These are phyloP conservation scores for Cenchrus americanus DNA, from an alignment of 176 grass and related monocot species.

Conservation along the genomic window DNA sequence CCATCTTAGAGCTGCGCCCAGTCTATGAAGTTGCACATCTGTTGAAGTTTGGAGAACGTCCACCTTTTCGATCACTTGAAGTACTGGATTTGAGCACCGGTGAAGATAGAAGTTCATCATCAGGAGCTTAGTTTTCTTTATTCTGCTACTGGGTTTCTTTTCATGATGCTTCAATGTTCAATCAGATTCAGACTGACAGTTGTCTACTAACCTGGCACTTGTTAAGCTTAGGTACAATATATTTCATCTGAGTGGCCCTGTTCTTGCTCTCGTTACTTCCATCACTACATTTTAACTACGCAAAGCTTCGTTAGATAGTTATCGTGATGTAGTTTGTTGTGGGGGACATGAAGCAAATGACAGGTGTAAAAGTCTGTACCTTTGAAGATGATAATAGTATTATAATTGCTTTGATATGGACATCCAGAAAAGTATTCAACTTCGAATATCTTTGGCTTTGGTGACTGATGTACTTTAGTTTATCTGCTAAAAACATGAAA, in stretches of 20 bases:
- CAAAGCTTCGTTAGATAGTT: constrained; percentile 11
- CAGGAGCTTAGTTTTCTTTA: constrained; percentile 47
- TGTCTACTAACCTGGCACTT: constrained; percentile 8
- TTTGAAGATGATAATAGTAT: constrained; percentile 31
- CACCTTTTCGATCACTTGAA: constrained; percentile 69
- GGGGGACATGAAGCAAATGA: constrained; percentile 19
- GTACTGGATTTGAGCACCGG: constrained; percentile 42
- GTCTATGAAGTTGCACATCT: constrained; percentile 91
- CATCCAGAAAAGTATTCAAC: constrained; percentile 42
- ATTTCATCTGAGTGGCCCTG: not conserved
- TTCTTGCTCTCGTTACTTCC: not conserved
- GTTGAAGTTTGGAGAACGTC: constrained; percentile 79
- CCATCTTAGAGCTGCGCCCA: constrained; percentile 67
- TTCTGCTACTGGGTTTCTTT: not conserved
- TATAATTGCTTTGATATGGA: constrained; percentile 41
- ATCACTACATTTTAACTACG: not conserved
- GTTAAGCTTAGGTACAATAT: constrained; percentile 33
- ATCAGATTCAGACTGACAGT: not conserved
- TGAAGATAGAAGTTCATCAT: constrained; percentile 44
- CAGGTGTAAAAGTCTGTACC: constrained; percentile 31
- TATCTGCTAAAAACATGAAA: constrained; percentile 34
- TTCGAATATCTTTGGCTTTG: constrained; percentile 28
- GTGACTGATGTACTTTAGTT: constrained; percentile 28
- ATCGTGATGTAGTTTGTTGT: constrained; percentile 5
- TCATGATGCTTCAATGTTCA: not conserved